These are phyloP conservation scores for Irpex sp. DNA, from an alignment of 1,284 basidiomycete genomes.

Conservation along the genomic window DNA sequence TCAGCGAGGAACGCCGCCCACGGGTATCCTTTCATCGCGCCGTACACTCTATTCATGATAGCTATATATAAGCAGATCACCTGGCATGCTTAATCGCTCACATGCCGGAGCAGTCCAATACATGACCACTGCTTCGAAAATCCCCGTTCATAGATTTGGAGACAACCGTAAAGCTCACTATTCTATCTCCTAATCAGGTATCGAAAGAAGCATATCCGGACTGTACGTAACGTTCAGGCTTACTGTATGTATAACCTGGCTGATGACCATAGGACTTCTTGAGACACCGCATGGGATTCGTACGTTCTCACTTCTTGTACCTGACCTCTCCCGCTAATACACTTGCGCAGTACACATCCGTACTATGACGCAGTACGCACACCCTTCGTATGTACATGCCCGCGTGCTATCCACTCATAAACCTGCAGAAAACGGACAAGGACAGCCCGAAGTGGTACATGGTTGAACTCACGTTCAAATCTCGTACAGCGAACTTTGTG, in stretches of 20 bases:
- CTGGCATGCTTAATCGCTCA: not conserved
- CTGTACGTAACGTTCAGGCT: constrained; percentile 46
- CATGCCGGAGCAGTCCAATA: not conserved
- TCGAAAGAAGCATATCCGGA: constrained; percentile 87
- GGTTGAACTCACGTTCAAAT: constrained; percentile 78
- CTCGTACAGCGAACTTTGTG: constrained; percentile 71
- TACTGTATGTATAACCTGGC: not conserved
- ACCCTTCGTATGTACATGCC: not conserved
- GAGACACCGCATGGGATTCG: constrained; percentile 89
- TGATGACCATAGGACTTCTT: constrained; percentile 16
- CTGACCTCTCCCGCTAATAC: constrained; percentile 7
- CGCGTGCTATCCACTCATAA: not conserved
- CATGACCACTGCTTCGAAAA: not conserved
- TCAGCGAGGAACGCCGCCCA: too few species aligned
- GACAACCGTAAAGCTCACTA: constrained; percentile 1
- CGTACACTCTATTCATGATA: too few species aligned
- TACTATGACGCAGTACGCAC: constrained; percentile 78
- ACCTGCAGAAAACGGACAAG: constrained; percentile 68
- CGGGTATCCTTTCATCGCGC: too few species aligned
- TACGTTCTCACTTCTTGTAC: constrained; percentile 34
- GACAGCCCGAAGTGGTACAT: constrained; percentile 90
- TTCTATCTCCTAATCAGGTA: constrained; percentile 42
- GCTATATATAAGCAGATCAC: too few species aligned
- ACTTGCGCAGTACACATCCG: constrained; percentile 60
- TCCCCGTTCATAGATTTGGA: not conserved